These are phyloP conservation scores for Aurantiochytrium sp. DNA, from an alignment of 108 stramenopile species.

Conservation along the genomic window DNA sequence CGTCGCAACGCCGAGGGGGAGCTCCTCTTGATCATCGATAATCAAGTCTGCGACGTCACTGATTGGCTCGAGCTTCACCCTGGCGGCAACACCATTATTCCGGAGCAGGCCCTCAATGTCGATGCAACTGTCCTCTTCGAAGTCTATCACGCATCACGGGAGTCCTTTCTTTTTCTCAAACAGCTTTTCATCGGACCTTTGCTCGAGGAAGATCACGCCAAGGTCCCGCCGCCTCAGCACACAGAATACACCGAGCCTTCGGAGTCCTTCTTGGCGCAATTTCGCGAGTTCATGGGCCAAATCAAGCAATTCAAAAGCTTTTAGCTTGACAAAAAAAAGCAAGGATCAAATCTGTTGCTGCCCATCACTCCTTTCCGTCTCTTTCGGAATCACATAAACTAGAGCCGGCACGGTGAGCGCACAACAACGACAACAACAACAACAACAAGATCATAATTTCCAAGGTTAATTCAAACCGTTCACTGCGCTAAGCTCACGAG, in stretches of 20 bases:
- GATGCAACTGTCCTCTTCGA: slow-evolving; percentile 32
- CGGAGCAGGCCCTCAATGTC: slow-evolving; percentile 30
- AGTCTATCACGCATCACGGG: slow-evolving; percentile 33
- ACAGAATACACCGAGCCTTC: background rate
- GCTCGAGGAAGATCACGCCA: background rate
- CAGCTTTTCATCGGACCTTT: slow-evolving; percentile 35
- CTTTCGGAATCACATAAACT: background rate
- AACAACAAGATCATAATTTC: too few species aligned
- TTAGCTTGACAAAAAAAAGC: background rate
- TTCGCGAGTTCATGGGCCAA: slow-evolving; percentile 18
- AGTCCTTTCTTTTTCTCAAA: slow-evolving; percentile 34
- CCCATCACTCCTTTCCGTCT: background rate
- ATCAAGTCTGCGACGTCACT: slow-evolving; percentile 29
- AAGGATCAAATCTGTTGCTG: background rate
- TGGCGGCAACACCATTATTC: slow-evolving; percentile 30
- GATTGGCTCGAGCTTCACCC: slow-evolving; percentile 31
- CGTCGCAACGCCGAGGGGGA: background rate
- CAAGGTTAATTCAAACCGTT: too few species aligned
- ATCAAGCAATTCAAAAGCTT: slow-evolving; percentile 20
- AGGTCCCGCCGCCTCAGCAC: background rate
- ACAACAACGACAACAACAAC: too few species aligned
- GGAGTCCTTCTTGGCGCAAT: slow-evolving; percentile 21
- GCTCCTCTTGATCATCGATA: slow-evolving; percentile 22
- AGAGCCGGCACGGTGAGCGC: too few species aligned
- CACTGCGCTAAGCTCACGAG: background rate